Percentiles rank a stretch among this genome's conserved stretches.
Conservation (phyloP, 495 filamentous ascomycete species). For the Beverwykella pulmonaria region DNA sequence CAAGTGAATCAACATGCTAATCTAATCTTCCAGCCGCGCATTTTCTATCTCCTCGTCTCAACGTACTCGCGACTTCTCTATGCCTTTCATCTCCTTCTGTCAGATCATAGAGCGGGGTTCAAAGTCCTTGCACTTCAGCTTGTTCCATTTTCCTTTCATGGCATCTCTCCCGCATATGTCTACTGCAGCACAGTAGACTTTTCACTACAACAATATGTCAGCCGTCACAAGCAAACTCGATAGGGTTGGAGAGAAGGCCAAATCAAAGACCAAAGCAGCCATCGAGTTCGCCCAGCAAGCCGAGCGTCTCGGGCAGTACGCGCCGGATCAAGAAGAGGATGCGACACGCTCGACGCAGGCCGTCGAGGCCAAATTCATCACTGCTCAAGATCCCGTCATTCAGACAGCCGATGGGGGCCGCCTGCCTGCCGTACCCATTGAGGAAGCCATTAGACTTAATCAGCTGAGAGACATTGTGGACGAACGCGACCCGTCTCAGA, state of each 20-base stretch:
- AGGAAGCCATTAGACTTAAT: slow-evolving; percentile 70
- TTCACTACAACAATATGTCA: slow-evolving; percentile 25
- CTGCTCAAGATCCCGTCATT: slow-evolving; percentile 70
- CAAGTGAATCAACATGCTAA: slow-evolving; percentile 2
- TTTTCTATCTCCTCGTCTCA: neutral
- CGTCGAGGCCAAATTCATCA: slow-evolving; percentile 67
- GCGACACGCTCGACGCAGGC: slow-evolving; percentile 53
- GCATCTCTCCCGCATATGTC: slow-evolving; percentile 9
- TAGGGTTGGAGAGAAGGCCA: slow-evolving; percentile 22
- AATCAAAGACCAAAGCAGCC: slow-evolving; percentile 40
- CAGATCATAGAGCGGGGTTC: too few species aligned
- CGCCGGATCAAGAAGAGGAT: slow-evolving; percentile 40
- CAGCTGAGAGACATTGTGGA: slow-evolving; percentile 57
- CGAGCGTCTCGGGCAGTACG: slow-evolving; percentile 54
- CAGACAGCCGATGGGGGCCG: slow-evolving; percentile 65
- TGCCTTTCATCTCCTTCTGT: neutral
- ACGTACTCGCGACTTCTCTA: neutral
- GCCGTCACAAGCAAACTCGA: slow-evolving; percentile 16
- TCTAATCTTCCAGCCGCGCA: slow-evolving; percentile 1
- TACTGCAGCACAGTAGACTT: slow-evolving; percentile 4
- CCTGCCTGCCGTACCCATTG: slow-evolving; percentile 65
- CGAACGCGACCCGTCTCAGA: slow-evolving; percentile 33
- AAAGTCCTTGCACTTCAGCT: neutral
- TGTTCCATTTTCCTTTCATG: slow-evolving; percentile 3
- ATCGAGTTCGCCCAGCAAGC: slow-evolving; percentile 58